Evolutionary conservation across 345 rosid genomes (phyloP), one percentile per base, ranked within the genome.

Genomic region (Salix caprea): DNA sequence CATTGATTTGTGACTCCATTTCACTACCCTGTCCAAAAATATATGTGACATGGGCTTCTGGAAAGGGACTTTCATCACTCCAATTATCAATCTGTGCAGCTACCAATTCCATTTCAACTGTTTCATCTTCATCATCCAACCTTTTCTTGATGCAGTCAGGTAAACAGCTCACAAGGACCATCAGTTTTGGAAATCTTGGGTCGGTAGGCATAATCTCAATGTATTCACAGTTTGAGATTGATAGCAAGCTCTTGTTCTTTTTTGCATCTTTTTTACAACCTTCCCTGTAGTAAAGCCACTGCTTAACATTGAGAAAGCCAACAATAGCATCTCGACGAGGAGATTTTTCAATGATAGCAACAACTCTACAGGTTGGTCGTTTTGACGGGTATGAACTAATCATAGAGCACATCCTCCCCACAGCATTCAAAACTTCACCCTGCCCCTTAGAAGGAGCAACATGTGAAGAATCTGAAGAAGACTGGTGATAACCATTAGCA

Each of bases 351-450:
- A 85, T 75, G 73, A 95, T 83, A 70, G 96, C 91, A 19, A 93
- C 88, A 71, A 95, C 97, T 77, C 81, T 89, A 50, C 92, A 97
- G 6, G 97, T 93, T 26, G 99, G 99, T 71, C 97, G 81, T 84
- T 90, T 95, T 65, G 84, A 75, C 52, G 96, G 93, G 74, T 79
- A 80, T 64, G 84, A 84, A 79, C 79, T 82, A 67, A 93, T 70
- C 88, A 85, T 74, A 68, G 75, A 78, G 79, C 90, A 88, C 74
- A 93, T 77, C 86, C 82, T 86, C 74, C 69, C 89, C 77, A 86
- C 69, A 42, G 86, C 85, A 84, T 83, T 85, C 71, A 73, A 32
- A 81, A 32, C 75, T 71, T 82, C 89, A 72, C 79, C 84, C 77
- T 81, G 76, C 75, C 61, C 76, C 61, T 34, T 23, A 46, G 72